Conservation (phyloP, 1,284 basidiomycete species). For the Trametes hirsuta region DNA sequence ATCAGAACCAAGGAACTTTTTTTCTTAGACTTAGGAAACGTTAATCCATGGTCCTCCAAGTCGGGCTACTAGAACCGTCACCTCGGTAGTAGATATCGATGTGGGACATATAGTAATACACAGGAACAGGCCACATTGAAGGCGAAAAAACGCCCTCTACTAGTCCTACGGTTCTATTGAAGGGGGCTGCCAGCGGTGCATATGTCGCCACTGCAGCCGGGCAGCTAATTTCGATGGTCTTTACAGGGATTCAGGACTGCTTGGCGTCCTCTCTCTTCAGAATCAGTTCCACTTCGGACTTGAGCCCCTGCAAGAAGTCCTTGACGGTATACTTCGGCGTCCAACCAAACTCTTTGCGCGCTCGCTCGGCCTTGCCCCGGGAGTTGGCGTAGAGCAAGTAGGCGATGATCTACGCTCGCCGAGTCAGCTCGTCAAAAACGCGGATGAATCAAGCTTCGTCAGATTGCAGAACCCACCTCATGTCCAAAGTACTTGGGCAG, state of each 20-base stretch:
- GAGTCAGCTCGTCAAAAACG: background rate
- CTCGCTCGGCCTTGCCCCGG: slow-evolving; percentile 42
- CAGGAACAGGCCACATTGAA: too few species aligned
- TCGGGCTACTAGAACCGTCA: too few species aligned
- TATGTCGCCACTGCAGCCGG: background rate
- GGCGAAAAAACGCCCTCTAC: too few species aligned
- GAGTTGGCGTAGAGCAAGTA: slow-evolving; percentile 46
- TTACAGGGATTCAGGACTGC: slow-evolving; percentile 36
- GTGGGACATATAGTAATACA: too few species aligned
- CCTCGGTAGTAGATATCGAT: too few species aligned
- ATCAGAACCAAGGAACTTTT: too few species aligned
- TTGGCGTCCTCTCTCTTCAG: slow-evolving; percentile 39
- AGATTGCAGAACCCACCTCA: slow-evolving; percentile 1
- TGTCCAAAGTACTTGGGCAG: slow-evolving; percentile 25
- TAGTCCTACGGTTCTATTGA: too few species aligned
- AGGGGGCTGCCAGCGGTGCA: too few species aligned
- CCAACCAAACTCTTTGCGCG: slow-evolving; percentile 44
- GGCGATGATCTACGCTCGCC: background rate
- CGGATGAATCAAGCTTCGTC: too few species aligned
- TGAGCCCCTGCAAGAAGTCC: slow-evolving; percentile 10
- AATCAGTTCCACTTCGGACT: slow-evolving; percentile 4
- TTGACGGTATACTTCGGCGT: slow-evolving; percentile 33
- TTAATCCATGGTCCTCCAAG: too few species aligned
- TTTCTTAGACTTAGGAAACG: too few species aligned
- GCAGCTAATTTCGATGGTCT: background rate